Evolutionary conservation across 768 basidiomycete species (phyloP), one percentile per base, ranked within the genome.

Genomic region (Lactifluus piperatus): DNA sequence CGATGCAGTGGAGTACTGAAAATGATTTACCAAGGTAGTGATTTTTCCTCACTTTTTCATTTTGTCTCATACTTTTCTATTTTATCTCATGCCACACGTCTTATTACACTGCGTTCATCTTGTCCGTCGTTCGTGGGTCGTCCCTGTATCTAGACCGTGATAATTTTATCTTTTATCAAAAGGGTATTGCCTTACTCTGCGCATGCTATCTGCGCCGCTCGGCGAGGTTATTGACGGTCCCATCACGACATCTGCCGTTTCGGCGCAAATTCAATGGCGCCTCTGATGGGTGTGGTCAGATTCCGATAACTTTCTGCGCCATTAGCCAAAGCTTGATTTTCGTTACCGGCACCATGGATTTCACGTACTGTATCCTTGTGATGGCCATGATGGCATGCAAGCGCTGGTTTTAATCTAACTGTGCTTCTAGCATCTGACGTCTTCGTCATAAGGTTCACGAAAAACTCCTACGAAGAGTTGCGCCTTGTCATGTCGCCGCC

Each of bases 1-100:
- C 62, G 88, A 89, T 68, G 88, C 86, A 11, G 86, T 90, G 46
- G 88, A 90, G 73, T 90, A 89, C 73, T 88, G 58, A 63, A 36
- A 16, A 20, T 22, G 22, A 41, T 37, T 30, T 52, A 36, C 11
- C 34, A 62, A 64, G 62, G 54, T 62, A 51, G 61, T 59, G 41
- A 51, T 49, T 20, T 58, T 41, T 54, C 24, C 36, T 50, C 45
- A 24, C 36, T 51, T 64, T 32, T 45, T 54, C 43, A n/a, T 22
- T 22, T 45, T 51, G 54, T 51, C 49, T 62, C 56, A 49, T 46
- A 22, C 53, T 27, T 39, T 20, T 48, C 37, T 57, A 51, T 58
- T 58, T 54, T 62, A 34, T 49, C 46, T 47, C 61, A 32, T 55
- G 59, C 30, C 32, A 39, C 46, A 56, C 37, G 29, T 41, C 41